phyloP scores from a whole-genome alignment of 352 stramenopile genomes.

The Pythium rhizo-oryzae region DNA sequence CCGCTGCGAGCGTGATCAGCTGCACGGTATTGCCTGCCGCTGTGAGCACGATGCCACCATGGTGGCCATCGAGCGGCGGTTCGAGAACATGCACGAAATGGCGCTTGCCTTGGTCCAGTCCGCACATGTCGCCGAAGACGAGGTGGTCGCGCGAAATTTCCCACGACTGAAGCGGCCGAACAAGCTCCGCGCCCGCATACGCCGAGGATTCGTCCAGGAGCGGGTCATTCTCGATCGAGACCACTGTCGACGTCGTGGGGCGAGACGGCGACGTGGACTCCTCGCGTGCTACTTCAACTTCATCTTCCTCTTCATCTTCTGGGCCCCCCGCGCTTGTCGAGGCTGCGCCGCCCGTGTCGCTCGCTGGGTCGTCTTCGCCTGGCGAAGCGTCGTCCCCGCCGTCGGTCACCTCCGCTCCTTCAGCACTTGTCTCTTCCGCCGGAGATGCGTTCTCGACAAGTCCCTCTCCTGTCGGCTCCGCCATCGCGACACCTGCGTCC shows the following conservation, averaged over 20 bases:
- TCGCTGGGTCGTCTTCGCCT: background rate
- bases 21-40: conserved; percentile 77
- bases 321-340: too few relatives aligned
- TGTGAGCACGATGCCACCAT: conserved; percentile 68
- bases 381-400: background rate
- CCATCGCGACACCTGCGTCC: background rate
- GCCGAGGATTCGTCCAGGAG: conserved; percentile 25
- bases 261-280: background rate
- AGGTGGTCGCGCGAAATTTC: conserved; percentile 78
- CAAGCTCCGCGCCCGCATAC: conserved; percentile 42
- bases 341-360: background rate
- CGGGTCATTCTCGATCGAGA: conserved; percentile 26
- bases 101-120: conserved; percentile 67
- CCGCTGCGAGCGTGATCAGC: conserved; percentile 50
- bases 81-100: conserved; percentile 74
- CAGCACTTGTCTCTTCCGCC: background rate
- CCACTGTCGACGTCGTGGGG: background rate
- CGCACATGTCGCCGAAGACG: conserved; percentile 65
- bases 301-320: conserved; percentile 10
- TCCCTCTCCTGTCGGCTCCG: background rate
- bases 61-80: conserved; percentile 26
- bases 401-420: background rate
- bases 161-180: conserved; percentile 56
- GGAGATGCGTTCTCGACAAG: background rate
- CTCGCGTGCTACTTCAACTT: background rate